Base-by-base conservation (phyloP, 2,329 filamentous ascomycete genomes). In the Colletotrichum filicis region DNA sequence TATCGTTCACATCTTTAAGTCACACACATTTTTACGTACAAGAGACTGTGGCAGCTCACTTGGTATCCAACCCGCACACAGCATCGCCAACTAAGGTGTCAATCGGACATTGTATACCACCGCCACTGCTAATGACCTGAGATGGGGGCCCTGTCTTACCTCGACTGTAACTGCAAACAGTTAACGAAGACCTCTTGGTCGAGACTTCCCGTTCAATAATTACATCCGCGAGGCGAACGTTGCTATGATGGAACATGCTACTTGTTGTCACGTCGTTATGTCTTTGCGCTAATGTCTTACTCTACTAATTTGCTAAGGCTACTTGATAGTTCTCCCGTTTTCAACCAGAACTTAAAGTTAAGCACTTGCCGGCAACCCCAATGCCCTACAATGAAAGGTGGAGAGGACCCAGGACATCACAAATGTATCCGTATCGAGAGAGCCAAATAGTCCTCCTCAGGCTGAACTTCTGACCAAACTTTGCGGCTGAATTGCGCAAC, bases 81-180 rank as follows among this genome's bases (percentile, higher is more conserved):
- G 59, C 35, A 70, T 56, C 59, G 28, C 55, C 42, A 64, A 56
- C 58, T 30, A 59, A 53, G 37, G 53, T 57, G 28, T 26, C 55
- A 22, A 65, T 64, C 46, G 16, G 66, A 26, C 42, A 59, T 59
- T 32, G 46, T 53, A 32, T 57, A 24, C 53, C 57, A 58, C 55
- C 55, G 26, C 60, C 52, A 35, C 24, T 53, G 52, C 69, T 59
- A 26, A 61, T 59, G 32, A 61, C 66, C 64, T 56, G 53, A 42
- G 67, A 64, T 35, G 59, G 14, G 26, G 62, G 46, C 19, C 6
- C 52, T 37, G 59, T 55, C 66, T 64, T 49, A 49, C 52, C 55
- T 53, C 32, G 35, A 64, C n/a, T 49, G 49, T 22, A 56, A 53
- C 42, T 49, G 60, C 70, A 73, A 49, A 59, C 66, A 69, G 59